phyloP scores from a whole-genome alignment of 345 rosid species.

The Hibiscus mutabilis region DNA sequence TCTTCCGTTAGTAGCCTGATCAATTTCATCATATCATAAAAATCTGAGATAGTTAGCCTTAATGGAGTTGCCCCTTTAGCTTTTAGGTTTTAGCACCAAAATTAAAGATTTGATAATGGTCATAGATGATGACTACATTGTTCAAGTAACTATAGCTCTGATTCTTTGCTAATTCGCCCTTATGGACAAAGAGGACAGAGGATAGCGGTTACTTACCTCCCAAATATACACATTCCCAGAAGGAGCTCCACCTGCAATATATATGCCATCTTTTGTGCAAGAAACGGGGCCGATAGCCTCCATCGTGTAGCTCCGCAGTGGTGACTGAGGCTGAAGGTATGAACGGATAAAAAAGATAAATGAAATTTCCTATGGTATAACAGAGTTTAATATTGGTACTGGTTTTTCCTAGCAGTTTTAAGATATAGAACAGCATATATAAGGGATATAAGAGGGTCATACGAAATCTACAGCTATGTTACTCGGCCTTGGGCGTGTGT shows the following conservation, averaged over 20 bases:
- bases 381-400: not conserved
- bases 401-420: not conserved
- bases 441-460: not conserved
- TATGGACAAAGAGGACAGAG: not conserved
- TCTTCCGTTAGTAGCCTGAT: constrained; percentile 41
- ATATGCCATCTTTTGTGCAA: constrained; percentile 36
- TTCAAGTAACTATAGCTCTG: not conserved
- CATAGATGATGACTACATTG: not conserved
- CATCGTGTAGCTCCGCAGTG: constrained; percentile 39
- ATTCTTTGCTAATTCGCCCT: not conserved
- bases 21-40: not conserved
- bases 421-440: not conserved
- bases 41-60: not conserved
- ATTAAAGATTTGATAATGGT: not conserved
- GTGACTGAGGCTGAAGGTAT: constrained; percentile 33
- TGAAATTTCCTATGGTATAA: not conserved
- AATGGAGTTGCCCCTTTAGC: not conserved
- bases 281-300: constrained; percentile 46
- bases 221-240: constrained; percentile 51
- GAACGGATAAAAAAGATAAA: not conserved
- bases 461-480: not conserved
- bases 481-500: not conserved
- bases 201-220: constrained; percentile 32
- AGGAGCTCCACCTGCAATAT: constrained; percentile 42
- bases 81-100: not conserved